Evolutionary conservation across 2,329 filamentous ascomycete species (phyloP), one percentile per base, ranked within the genome.

Genomic region (Graphilbum fragrans): DNA sequence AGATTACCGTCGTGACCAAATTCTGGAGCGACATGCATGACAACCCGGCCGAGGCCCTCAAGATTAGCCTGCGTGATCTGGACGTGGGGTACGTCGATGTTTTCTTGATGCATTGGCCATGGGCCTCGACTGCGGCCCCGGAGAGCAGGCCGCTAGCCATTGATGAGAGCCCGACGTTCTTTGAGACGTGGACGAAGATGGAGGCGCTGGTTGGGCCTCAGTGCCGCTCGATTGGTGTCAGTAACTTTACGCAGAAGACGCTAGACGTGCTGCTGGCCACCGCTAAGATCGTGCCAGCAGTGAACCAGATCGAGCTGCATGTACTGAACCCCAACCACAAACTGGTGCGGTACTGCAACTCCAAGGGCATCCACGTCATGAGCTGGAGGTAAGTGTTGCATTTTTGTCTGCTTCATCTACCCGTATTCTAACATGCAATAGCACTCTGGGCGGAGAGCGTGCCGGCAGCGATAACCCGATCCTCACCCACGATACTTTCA

Each of bases 1-100:
- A 82, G 42, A 61, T 83, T 46, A 83, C 82, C 58, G 65, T 77
- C 7, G 66, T 69, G 1, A 68, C 70, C 1, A 77, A 76, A 52
- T 55, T 76, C 5, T 72, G 65, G 45, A 75, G 76, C 51, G 74
- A 80, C 53, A 66, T 71, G 47, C 70, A 69, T 1, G 67, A 77
- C 51, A 73, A 78, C 51, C 80, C 83, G 16, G 63, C 71, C 44
- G 61, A 77, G 37, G 66, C 71, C 47, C 67, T 72, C 32, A 77
- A 77, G 34, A 63, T 82, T 39, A 69, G 77, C 54, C 45, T 44
- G 22, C 18, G 21, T 16, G 35, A 77, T 52, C 67, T 82, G 50
- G 70, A 67, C 8, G 33, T 79, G 32, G 77, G 79, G 44, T 83
- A 84, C 55, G 64, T 85, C 43, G 80, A 85, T 54, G 63, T 85